Evolutionary conservation across 495 filamentous ascomycete genomes (phyloP), one percentile per base, ranked within the genome.

Genomic region (Hypoxylon crocopeplum): DNA sequence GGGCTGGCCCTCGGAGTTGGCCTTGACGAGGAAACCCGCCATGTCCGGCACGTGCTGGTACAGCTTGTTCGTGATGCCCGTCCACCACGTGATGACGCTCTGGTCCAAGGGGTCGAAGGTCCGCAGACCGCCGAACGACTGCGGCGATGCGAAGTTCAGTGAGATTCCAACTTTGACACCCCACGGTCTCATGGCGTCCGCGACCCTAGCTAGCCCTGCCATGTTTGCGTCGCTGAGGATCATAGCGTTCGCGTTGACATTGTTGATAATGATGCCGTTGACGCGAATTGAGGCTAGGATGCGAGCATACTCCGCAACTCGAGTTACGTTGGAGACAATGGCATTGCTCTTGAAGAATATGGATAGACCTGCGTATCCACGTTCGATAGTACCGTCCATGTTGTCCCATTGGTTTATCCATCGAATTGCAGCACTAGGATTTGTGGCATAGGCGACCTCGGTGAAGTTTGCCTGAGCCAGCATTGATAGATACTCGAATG

Each of bases 391-490:
- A 17, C 87, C 88, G 40, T 88, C 83, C 70, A 88, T 75, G 56
- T 91, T 89, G 67, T 89, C 85, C 88, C 87, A 91, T 56, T 91
- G 79, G 66, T 90, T 89, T 1, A 85, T 79, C 86, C 86, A 89
- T 56, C 88, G 77, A 36, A 90, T 84, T 0, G 82, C 81, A 0
- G 83, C 84, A 27, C 78, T 75, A 0, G 88, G 86, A 55, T 82
- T 89, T 3, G 78, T 76, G 4, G 78, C 69, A 11, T 81, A 77
- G 27, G 79, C 69, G 22, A 83, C 78, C 13, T 78, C 66, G 2
- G 81, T 78, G 56, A 85, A 79, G 53, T 87, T 84, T 8, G 81
- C 84, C 66, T 87, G 85, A 2, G 80, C 82, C 21, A 91, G 69
- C 62, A 78, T 76, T 16, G 84, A 85, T 17, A 91, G 75, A 52